Base-by-base conservation (phyloP, 2,329 filamentous ascomycete genomes). In the Leptographium lundbergii region DNA sequence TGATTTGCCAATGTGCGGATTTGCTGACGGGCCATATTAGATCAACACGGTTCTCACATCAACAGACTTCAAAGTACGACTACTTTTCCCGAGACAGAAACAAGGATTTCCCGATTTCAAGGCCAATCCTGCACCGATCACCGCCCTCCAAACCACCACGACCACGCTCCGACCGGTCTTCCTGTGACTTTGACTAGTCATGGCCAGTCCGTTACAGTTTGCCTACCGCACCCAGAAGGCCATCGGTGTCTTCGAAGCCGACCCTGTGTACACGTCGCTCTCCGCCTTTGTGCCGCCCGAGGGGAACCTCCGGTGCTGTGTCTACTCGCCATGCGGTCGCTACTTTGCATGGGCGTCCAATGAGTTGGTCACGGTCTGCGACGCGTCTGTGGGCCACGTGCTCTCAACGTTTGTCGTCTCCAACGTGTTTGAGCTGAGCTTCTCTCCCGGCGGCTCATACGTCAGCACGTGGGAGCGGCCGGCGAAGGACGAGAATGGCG, bases 381-480 rank as follows among this genome's bases (percentile, higher is more conserved):
- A 97, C 72, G 82, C 92, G 63, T 87, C 87, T 52, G 80, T 78
- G 65, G 92, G 91, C 67, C 77, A 86, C 66, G 75, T 87, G 65
- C 77, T 95, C 69, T 84, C 90, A 63, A 85, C 81, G 42, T 81
- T 99, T 56, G 81, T 86, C 61, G 83, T 91, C 51, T 76, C 86
- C 61, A 92, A 95, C 69, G 91, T 97, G 64, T 96, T 89, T 76
- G 94, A 99, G 72, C 78, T 99, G 61, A 89, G 87, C 64, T 99
- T 99, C 75, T 99, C 94, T 29, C 94, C 92, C 6, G 80, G 85
- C 59, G 94, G 94, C 62, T 94, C 89, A 60, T 99, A 89, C 73
- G 78, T 97, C 70, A 96, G 95, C 70, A 97, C 94, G 58, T 97
- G 91, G 91, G 92, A 99, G 77, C 86, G 94, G 42, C 88, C 91